These are phyloP conservation scores for Purpureocillium lavendulum DNA, from an alignment of 2,329 filamentous ascomycete genomes.

Conservation along the genomic window DNA sequence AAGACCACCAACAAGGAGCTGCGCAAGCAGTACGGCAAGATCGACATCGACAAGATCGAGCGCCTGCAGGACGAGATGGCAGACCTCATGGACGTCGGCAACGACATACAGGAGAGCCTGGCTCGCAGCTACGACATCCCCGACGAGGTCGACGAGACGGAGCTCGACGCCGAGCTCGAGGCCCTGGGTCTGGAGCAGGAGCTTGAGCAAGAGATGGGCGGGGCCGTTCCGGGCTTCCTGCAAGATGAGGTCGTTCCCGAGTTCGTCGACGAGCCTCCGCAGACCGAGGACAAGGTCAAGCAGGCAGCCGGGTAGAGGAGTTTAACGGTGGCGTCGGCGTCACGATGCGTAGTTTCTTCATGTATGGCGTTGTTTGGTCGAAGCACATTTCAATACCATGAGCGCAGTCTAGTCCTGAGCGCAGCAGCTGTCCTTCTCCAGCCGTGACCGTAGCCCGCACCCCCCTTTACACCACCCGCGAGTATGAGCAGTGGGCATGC, in stretches of 20 bases:
- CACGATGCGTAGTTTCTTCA: too few relatives aligned
- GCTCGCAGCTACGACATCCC: conserved; percentile 87
- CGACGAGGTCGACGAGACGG: conserved; percentile 93
- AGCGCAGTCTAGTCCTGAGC: too few relatives aligned
- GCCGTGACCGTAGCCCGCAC: too few relatives aligned
- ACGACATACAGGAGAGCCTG: conserved; percentile 95
- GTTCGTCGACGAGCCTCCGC: conserved; percentile 88
- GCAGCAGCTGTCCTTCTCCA: too few relatives aligned
- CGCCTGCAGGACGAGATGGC: conserved; percentile 98
- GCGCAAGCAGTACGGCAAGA: conserved; percentile 90
- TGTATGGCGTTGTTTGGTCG: conserved; percentile 1
- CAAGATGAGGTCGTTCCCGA: conserved; percentile 78
- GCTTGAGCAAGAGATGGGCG: conserved; percentile 60
- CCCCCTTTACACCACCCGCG: too few relatives aligned
- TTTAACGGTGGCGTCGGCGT: neutral
- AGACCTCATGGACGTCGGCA: conserved; percentile 92
- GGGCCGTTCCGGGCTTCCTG: conserved; percentile 74
- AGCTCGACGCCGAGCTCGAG: conserved; percentile 93
- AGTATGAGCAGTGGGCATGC: too few relatives aligned
- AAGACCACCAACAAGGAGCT: conserved; percentile 94
- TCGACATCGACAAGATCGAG: conserved; percentile 97
- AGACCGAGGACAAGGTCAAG: conserved; percentile 66
- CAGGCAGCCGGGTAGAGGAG: conserved; percentile 63
- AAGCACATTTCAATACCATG: too few relatives aligned
- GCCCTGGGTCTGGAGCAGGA: conserved; percentile 91